Evolutionary conservation across 2,329 filamentous ascomycete species (phyloP).

Genomic region (Cercospora sp.): DNA sequence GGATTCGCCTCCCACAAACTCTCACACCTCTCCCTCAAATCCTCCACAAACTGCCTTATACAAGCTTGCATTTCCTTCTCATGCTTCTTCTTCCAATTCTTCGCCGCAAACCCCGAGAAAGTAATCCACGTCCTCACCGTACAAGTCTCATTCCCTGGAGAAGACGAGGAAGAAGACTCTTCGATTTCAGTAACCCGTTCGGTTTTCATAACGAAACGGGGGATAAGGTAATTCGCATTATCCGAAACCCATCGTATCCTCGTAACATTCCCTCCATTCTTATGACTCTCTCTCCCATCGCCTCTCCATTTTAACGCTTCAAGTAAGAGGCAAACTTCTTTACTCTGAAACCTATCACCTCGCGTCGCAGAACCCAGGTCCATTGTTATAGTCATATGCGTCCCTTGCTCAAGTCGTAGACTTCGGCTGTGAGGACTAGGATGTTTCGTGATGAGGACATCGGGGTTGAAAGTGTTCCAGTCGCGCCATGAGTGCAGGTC

Average conservation of each 20-base stretch:
- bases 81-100: constrained; percentile 47
- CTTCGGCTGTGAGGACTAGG: constrained; percentile 30
- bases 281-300: constrained; percentile 23
- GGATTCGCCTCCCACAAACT: constrained; percentile 12
- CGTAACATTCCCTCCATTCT: constrained; percentile 32
- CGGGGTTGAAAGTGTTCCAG: constrained; percentile 52
- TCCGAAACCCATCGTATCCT: constrained; percentile 37
- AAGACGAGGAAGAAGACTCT: constrained; percentile 27
- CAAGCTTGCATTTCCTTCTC: constrained; percentile 37
- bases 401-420: constrained; percentile 41
- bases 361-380: constrained; percentile 40
- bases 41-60: constrained; percentile 14
- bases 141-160: constrained; percentile 35
- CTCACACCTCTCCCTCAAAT: constrained; percentile 15
- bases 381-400: constrained; percentile 47
- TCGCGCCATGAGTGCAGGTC: constrained; percentile 49
- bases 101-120: constrained; percentile 46
- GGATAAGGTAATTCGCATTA: constrained; percentile 34
- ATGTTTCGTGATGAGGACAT: constrained; percentile 49
- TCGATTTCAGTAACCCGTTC: constrained; percentile 52
- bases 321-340: constrained; percentile 41
- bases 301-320: constrained; percentile 34
- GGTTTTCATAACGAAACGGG: constrained; percentile 42
- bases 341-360: constrained; percentile 29
- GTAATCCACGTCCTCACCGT: constrained; percentile 49